Evolutionary conservation across 352 stramenopile genomes (phyloP), one percentile per base, ranked within the genome.

Genomic region (Globisporangium abappressorium): DNA sequence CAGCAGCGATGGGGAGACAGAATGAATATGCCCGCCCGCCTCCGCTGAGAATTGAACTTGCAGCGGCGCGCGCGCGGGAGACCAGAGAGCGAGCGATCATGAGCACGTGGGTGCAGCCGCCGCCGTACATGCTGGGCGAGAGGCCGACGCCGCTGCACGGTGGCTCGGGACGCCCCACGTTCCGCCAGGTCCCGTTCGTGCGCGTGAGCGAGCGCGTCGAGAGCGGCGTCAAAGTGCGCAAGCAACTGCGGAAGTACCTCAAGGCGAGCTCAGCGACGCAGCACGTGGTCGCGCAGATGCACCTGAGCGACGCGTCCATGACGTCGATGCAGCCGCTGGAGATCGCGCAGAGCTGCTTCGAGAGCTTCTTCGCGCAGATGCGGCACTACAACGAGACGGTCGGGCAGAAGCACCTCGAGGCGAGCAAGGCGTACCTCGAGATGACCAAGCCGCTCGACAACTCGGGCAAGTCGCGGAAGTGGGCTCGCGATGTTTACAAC

Each of bases 191-290:
- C 57, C 87, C 87, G 51, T 95, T 93, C 65, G 83, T 95, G 54
- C 84, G 82, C 60, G 84, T 89, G 57, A 89, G 68, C 64, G 83
- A 90, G 66, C 87, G 87, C 63, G 83, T 93, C 41, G 87, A 93
- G 69, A 92, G 80, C 66, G 87, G 87, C 62, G 78, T 92, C 54
- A 89, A 89, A 62, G 85, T 93, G 30, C 85, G 87, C 71, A 91
- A 93, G 70, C 84, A 95, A 67, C 71, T 95, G 43, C 75, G 84
- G 70, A 93, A 93, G 74, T 95, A 95, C 72, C 74, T 95, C 22
- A 91, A 91, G 66, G 81, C 85, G 56, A 87, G 78, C 64, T 88
- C 84, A 2, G 73, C 75, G 30, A 91, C 87, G 66, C 85, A 95
- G 79, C 81, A 90, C 47, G 84, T 92, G 68, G 85, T 93, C 46